Evolutionary conservation across 768 basidiomycete species (phyloP).

Genomic region (Suillus plorans): DNA sequence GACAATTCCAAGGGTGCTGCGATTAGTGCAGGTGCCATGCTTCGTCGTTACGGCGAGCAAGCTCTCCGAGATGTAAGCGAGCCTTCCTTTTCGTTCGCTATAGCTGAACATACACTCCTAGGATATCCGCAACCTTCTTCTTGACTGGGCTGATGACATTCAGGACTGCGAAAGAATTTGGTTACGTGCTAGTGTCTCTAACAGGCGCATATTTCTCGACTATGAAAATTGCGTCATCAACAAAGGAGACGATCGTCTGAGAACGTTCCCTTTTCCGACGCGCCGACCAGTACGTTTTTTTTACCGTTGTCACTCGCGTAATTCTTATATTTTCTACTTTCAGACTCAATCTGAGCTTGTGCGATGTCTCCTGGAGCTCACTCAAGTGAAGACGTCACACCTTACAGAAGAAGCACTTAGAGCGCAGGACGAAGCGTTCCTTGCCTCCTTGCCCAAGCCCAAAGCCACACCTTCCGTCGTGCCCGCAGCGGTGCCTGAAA

Average conservation of each 20-base stretch:
- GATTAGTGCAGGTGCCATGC: slow-evolving; percentile 89
- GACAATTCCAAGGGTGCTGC: slow-evolving; percentile 93
- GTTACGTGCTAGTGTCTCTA: slow-evolving; percentile 85
- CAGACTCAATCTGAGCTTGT: slow-evolving; percentile 89
- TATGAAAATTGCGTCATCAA: slow-evolving; percentile 77
- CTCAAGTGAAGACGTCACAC: slow-evolving; percentile 80
- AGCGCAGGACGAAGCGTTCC: slow-evolving; percentile 85
- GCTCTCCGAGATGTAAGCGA: slow-evolving; percentile 80
- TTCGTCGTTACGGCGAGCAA: slow-evolving; percentile 94
- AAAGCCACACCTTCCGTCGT: slow-evolving; percentile 47
- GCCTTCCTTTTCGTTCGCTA: not conserved
- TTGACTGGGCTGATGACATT: slow-evolving; percentile 88
- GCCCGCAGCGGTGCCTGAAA: slow-evolving; percentile 40
- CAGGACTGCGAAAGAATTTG: slow-evolving; percentile 86
- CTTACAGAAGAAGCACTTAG: slow-evolving; percentile 82
- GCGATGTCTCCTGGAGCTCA: slow-evolving; percentile 86
- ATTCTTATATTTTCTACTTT: not conserved
- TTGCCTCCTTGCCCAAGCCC: slow-evolving; percentile 85
- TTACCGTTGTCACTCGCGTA: not conserved
- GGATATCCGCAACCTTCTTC: slow-evolving; percentile 86
- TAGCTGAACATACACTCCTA: slow-evolving; percentile 26
- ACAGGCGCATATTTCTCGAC: slow-evolving; percentile 86
- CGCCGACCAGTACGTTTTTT: slow-evolving; percentile 77
- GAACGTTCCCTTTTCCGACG: slow-evolving; percentile 95
- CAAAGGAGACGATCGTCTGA: slow-evolving; percentile 79